These are phyloP conservation scores for Fusarium armeniacum DNA, from an alignment of 2,329 filamentous ascomycete genomes.

Conservation along the genomic window DNA sequence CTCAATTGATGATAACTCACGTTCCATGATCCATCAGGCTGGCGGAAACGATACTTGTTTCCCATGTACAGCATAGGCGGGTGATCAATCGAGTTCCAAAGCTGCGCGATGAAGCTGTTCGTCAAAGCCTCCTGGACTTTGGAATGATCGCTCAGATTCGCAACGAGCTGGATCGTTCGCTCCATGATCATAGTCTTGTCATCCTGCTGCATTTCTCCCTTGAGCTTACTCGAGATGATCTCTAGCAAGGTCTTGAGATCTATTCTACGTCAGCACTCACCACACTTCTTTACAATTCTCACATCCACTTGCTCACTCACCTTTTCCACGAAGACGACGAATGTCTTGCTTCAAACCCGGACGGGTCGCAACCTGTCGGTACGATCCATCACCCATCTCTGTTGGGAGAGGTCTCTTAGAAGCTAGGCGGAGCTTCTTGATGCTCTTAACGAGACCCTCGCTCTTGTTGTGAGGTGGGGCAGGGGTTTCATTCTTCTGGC, in stretches of 20 bases:
- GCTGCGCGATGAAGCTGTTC: conserved; percentile 74
- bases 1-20: conserved; percentile 46
- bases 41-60: conserved; percentile 74
- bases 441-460: conserved; percentile 45
- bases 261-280: conserved; percentile 48
- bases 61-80: conserved; percentile 77
- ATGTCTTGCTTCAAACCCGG: conserved; percentile 52
- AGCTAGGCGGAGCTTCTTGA: conserved; percentile 58
- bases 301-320: conserved; percentile 12
- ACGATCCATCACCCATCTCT: conserved; percentile 74
- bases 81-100: conserved; percentile 81
- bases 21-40: conserved; percentile 79
- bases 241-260: conserved; percentile 74
- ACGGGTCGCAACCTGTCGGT: conserved; percentile 62
- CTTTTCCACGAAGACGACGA: conserved; percentile 40
- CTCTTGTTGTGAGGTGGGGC: conserved; percentile 41
- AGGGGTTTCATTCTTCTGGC: conserved; percentile 13
- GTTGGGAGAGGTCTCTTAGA: conserved; percentile 74
- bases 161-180: conserved; percentile 77
- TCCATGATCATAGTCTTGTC: conserved; percentile 87
- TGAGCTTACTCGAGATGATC: conserved; percentile 73
- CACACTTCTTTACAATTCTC: background rate
- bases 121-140: conserved; percentile 73
- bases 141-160: conserved; percentile 73
- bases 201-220: conserved; percentile 73